Percentiles rank a stretch among this genome's conserved stretches.
Conservation (phyloP, 2,329 filamentous ascomycete species). For the Ophiostoma sp. region DNA sequence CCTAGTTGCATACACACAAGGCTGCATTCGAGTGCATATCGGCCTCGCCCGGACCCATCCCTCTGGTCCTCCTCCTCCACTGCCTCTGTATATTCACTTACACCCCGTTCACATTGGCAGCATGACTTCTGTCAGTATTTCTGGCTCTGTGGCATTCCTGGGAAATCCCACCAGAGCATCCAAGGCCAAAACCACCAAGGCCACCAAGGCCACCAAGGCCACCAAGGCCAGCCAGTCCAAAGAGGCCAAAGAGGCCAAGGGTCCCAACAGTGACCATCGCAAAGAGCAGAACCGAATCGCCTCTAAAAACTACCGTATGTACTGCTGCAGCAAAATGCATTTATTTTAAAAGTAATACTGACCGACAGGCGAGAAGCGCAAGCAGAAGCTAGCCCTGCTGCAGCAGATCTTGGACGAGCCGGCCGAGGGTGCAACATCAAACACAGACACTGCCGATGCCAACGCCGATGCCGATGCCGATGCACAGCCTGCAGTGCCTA, state of each 20-base stretch:
- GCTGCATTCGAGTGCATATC: neutral
- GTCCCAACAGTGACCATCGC: conserved; percentile 27
- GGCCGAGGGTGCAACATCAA: neutral
- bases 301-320: conserved; percentile 30
- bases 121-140: conserved; percentile 2
- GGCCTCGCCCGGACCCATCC: neutral
- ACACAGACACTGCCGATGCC: neutral
- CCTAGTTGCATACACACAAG: neutral
- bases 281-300: conserved; percentile 31
- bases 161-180: neutral
- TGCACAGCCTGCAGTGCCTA: neutral
- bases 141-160: neutral
- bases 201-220: neutral
- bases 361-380: conserved; percentile 40
- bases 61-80: neutral
- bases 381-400: conserved; percentile 40
- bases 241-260: conserved; percentile 20
- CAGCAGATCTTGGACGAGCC: conserved; percentile 34
- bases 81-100: neutral
- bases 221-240: conserved; percentile 16
- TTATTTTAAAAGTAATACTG: conserved; percentile 16
- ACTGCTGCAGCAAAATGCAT: no score
- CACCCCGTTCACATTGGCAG: neutral
- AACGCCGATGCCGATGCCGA: neutral
- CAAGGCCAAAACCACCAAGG: neutral